Percentiles rank a stretch among this genome's conserved stretches.
phyloP scores from a whole-genome alignment of 2,329 filamentous ascomycete species.

The Daldinia sp. region DNA sequence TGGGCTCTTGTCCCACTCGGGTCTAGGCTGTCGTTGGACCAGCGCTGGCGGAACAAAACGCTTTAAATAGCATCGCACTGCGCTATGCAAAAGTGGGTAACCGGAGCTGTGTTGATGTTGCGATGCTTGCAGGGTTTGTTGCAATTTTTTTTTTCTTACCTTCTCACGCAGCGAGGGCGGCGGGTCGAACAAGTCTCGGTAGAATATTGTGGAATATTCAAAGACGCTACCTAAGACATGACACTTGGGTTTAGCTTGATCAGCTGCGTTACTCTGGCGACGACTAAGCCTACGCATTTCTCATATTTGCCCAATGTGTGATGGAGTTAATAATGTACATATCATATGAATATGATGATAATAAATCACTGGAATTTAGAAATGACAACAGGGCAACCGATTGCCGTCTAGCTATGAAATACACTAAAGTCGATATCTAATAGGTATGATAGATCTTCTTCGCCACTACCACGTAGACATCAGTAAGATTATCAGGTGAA shows the following conservation, averaged over 20 bases:
- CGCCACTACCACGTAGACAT: slow-evolving; percentile 1
- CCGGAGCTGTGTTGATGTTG: slow-evolving; percentile 12
- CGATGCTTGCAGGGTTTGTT: slow-evolving; percentile 13
- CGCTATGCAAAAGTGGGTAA: slow-evolving; percentile 6
- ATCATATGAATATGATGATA: background rate
- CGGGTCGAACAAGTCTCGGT: slow-evolving; percentile 19
- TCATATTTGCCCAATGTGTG: slow-evolving; percentile 1
- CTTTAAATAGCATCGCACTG: slow-evolving; percentile 6
- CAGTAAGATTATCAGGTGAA: background rate
- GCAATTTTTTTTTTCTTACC: background rate
- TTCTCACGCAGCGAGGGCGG: slow-evolving; percentile 14
- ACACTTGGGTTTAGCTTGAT: background rate
- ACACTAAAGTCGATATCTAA: slow-evolving; percentile 6
- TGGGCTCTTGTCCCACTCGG: background rate
- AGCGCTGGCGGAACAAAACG: background rate
- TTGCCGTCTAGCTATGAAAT: background rate
- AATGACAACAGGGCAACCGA: slow-evolving; percentile 10
- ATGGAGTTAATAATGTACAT: background rate
- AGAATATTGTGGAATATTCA: background rate
- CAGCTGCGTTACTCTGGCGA: slow-evolving; percentile 2
- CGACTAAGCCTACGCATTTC: background rate
- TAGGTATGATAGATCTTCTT: slow-evolving; percentile 20
- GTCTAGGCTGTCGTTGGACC: slow-evolving; percentile 5
- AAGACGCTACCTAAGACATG: background rate
- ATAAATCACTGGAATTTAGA: slow-evolving; percentile 17